Conservation (phyloP, 305 asterid species). For the Nicotiana rustica region DNA sequence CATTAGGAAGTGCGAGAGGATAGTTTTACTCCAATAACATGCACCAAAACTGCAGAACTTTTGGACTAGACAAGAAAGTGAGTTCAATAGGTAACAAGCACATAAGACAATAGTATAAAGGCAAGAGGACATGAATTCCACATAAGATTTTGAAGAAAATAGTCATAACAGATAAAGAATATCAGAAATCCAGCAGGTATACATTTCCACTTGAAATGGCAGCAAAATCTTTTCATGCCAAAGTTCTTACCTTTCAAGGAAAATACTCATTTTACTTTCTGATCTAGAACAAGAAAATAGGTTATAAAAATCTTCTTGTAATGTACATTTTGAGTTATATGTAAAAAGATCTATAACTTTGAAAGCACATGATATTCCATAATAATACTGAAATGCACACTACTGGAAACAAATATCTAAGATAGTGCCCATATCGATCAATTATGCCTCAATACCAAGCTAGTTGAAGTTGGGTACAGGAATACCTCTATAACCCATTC, state of each 20-base stretch:
- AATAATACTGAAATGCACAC: slow-evolving; percentile 8
- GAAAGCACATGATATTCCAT: not conserved
- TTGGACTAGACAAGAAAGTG: slow-evolving; percentile 16
- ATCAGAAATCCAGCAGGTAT: not conserved
- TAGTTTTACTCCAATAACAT: slow-evolving; percentile 6
- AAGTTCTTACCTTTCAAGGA: slow-evolving; percentile 29
- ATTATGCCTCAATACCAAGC: slow-evolving; percentile 10
- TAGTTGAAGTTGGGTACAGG: not conserved
- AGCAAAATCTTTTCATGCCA: slow-evolving; percentile 15
- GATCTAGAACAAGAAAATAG: slow-evolving; percentile 3
- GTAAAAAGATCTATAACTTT: not conserved
- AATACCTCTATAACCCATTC: slow-evolving; percentile 7
- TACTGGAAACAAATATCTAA: not conserved
- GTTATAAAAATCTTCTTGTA: not conserved
- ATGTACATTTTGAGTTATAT: not conserved
- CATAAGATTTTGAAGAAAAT: slow-evolving; percentile 17
- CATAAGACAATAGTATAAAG: not conserved
- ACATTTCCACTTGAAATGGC: slow-evolving; percentile 1
- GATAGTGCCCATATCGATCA: not conserved
- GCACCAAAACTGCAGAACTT: not conserved
- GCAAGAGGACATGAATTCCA: not conserved
- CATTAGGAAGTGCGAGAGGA: slow-evolving; percentile 33
- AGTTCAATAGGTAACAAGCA: not conserved
- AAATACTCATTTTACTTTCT: not conserved
- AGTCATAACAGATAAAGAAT: slow-evolving; percentile 4